Conservation (phyloP, 2,329 filamentous ascomycete species). For the Penicillium fuscoglaucum region DNA sequence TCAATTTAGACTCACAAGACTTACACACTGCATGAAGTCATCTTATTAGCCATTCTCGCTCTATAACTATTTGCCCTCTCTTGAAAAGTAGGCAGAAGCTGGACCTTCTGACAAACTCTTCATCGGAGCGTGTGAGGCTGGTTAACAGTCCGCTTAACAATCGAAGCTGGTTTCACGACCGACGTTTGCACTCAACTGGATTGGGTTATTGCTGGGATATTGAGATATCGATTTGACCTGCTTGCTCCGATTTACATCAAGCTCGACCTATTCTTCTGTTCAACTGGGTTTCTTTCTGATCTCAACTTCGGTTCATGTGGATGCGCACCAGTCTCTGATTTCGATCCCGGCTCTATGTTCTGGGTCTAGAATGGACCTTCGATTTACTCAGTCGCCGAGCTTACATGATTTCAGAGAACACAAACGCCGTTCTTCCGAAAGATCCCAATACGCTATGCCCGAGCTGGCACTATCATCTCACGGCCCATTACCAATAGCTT, state of each 20-base stretch:
- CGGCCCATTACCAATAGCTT: conserved; percentile 64
- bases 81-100: conserved; percentile 22
- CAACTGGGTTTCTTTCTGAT: conserved; percentile 7
- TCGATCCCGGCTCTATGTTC: conserved; percentile 10
- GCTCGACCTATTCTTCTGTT: conserved; percentile 12
- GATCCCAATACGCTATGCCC: conserved; percentile 42
- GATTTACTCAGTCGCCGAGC: conserved; percentile 42
- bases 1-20: conserved; percentile 15
- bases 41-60: conserved; percentile 2
- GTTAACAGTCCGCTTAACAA: conserved; percentile 20
- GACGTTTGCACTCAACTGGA: conserved; percentile 27
- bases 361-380: conserved; percentile 47
- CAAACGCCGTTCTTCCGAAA: conserved; percentile 37
- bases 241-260: conserved; percentile 12
- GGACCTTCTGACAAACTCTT: conserved; percentile 18
- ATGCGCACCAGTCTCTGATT: conserved; percentile 14
- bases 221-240: conserved; percentile 21
- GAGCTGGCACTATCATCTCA: conserved; percentile 46
- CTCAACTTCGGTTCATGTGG: conserved; percentile 15
- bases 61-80: conserved; percentile 9
- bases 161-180: conserved; percentile 24
- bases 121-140: conserved; percentile 15
- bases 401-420: conserved; percentile 42
- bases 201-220: conserved; percentile 24
- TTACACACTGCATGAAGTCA: conserved; percentile 15